Evolutionary conservation across 1,284 basidiomycete species (phyloP).

Genomic region (Hortiboletus rubellus): DNA sequence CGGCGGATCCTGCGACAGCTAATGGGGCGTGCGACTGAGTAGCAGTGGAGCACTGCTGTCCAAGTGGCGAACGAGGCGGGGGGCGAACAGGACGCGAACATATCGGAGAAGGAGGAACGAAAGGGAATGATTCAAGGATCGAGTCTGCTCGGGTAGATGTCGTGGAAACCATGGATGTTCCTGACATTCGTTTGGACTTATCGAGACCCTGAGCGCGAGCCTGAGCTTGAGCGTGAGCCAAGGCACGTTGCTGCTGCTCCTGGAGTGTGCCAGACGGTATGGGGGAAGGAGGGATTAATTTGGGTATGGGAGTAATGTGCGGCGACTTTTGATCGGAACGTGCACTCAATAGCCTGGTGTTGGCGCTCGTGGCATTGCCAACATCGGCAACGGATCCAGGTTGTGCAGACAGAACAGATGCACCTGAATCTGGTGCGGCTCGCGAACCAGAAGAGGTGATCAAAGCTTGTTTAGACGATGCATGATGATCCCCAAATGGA

Average conservation of each 20-base stretch:
- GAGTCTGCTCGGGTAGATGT: conserved; percentile 74
- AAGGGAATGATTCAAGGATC: conserved; percentile 80
- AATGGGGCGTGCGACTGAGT: conserved; percentile 38
- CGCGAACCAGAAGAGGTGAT: conserved; percentile 44
- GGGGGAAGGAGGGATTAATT: conserved; percentile 51
- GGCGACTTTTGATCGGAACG: conserved; percentile 43
- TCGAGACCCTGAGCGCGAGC: conserved; percentile 55
- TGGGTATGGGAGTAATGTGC: conserved; percentile 61
- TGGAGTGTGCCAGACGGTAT: conserved; percentile 43
- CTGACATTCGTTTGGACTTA: conserved; percentile 52
- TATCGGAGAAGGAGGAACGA: conserved; percentile 81
- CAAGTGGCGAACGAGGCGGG: conserved; percentile 69
- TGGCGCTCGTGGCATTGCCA: conserved; percentile 61
- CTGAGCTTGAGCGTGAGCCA: conserved; percentile 55
- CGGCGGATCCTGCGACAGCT: conserved; percentile 16
- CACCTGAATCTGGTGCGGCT: conserved; percentile 37
- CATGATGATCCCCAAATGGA: conserved; percentile 66
- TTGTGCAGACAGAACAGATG: conserved; percentile 48
- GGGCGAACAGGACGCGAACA: conserved; percentile 72
- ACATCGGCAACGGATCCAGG: conserved; percentile 65
- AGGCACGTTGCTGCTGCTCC: conserved; percentile 61
- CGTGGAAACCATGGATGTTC: conserved; percentile 62
- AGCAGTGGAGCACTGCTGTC: conserved; percentile 51
- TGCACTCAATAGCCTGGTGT: conserved; percentile 49
- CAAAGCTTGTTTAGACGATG: conserved; percentile 43